A percentile compares a stretch with the other conserved stretches of the same genome.
phyloP scores from a whole-genome alignment of 148 eudicot species.

The Vaccinium darrowii region DNA sequence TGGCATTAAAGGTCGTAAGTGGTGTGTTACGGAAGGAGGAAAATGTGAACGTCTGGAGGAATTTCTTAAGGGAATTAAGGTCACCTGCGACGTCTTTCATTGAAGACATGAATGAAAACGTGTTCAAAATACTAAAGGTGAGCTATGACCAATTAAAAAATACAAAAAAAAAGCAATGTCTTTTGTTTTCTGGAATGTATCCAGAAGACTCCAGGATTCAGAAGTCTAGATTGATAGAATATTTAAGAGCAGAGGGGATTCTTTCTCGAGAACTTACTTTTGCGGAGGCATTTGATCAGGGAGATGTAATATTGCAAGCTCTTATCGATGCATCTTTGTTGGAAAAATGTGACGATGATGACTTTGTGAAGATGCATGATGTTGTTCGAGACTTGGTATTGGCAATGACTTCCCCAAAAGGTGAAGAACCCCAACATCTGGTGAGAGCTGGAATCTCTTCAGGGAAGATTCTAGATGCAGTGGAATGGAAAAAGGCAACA shows the following conservation, averaged over 20 bases:
- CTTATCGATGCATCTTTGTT: not conserved
- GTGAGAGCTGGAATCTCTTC: not conserved
- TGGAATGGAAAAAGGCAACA: not conserved
- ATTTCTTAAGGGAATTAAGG: not conserved
- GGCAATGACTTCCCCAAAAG: conserved; percentile 1
- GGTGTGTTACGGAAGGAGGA: not conserved
- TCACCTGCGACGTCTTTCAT: not conserved
- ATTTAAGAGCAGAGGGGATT: not conserved
- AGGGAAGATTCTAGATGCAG: not conserved
- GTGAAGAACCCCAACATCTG: not conserved
- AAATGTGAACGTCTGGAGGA: not conserved
- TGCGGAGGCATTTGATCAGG: not conserved
- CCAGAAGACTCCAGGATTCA: not conserved
- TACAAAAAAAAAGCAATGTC: not conserved
- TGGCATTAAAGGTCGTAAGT: not conserved
- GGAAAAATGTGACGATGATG: not conserved
- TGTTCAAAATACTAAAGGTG: not conserved
- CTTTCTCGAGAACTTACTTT: not conserved
- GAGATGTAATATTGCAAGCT: not conserved
- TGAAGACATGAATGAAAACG: not conserved
- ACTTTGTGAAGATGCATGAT: not conserved
- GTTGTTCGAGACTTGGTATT: not conserved
- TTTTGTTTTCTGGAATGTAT: conserved; percentile 7
- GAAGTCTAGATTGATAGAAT: not conserved
- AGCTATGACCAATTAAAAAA: not conserved